phyloP scores from a whole-genome alignment of 2,329 filamentous ascomycete genomes.

The Rutstroemia sydowiana region DNA sequence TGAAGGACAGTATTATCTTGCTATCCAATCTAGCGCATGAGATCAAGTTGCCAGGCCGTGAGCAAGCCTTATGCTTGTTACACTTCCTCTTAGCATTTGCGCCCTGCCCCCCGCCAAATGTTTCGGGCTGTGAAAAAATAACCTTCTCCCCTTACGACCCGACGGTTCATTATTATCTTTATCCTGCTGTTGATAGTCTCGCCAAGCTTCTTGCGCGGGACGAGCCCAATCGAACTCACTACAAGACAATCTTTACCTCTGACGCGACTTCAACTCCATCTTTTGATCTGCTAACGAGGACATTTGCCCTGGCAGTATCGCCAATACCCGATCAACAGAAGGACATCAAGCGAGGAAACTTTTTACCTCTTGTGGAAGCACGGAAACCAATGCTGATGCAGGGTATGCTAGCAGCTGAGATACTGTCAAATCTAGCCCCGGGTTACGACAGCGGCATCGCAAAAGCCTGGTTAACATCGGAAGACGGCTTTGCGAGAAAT shows the following conservation, averaged over 20 bases:
- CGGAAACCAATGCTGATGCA: constrained; percentile 90
- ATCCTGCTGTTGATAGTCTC: constrained; percentile 80
- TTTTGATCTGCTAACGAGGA: constrained; percentile 74
- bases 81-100: constrained; percentile 89
- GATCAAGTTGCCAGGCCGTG: constrained; percentile 74
- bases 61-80: constrained; percentile 79
- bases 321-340: constrained; percentile 68
- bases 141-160: constrained; percentile 80
- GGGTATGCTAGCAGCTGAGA: constrained; percentile 82
- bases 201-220: constrained; percentile 89
- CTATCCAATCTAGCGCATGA: constrained; percentile 81
- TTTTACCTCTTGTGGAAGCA: constrained; percentile 65
- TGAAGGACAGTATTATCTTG: constrained; percentile 89
- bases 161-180: constrained; percentile 75
- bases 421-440: constrained; percentile 68
- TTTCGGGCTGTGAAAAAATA: constrained; percentile 46
- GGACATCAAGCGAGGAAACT: constrained; percentile 49
- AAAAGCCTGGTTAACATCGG: constrained; percentile 71
- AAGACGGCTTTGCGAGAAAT: constrained; percentile 76
- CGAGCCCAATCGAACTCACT: constrained; percentile 83
- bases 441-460: constrained; percentile 66
- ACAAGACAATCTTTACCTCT: constrained; percentile 70
- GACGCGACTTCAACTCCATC: constrained; percentile 59
- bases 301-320: constrained; percentile 81
- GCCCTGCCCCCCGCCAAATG: constrained; percentile 63